Conservation (phyloP, 2,329 filamentous ascomycete species). For the Myotisia sp. region DNA sequence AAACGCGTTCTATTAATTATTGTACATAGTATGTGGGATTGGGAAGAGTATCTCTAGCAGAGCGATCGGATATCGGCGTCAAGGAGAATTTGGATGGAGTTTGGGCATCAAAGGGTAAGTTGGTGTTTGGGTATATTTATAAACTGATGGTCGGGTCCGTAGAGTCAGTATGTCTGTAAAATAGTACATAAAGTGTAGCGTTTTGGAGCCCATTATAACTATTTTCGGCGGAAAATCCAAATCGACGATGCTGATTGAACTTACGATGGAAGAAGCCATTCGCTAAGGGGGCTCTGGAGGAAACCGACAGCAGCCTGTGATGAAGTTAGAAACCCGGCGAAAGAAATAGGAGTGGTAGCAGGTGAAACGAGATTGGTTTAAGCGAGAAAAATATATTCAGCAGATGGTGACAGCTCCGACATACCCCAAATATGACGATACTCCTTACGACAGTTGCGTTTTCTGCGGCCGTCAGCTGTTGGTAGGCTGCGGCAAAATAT, state of each 20-base stretch:
- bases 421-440: slow-evolving; percentile 53
- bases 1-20: too few relatives aligned
- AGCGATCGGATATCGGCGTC: too few relatives aligned
- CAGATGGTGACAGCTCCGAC: slow-evolving; percentile 18
- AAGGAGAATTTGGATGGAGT: too few relatives aligned
- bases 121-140: too few relatives aligned
- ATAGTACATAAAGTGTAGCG: too few relatives aligned
- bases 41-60: too few relatives aligned
- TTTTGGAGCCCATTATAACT: too few relatives aligned
- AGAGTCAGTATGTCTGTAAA: too few relatives aligned
- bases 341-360: background rate
- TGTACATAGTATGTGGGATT: too few relatives aligned
- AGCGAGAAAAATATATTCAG: background rate
- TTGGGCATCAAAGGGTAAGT: too few relatives aligned
- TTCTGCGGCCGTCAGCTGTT: slow-evolving; percentile 49
- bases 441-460: slow-evolving; percentile 56
- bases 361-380: slow-evolving; percentile 6
- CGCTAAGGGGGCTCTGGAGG: slow-evolving; percentile 53
- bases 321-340: slow-evolving; percentile 1
- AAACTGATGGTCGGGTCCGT: too few relatives aligned
- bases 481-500: slow-evolving; percentile 46
- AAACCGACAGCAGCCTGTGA: slow-evolving; percentile 49
- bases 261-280: slow-evolving; percentile 50
- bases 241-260: slow-evolving; percentile 19
- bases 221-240: too few relatives aligned